phyloP scores from a whole-genome alignment of 768 basidiomycete species.

The Trametes cinnabarina region DNA sequence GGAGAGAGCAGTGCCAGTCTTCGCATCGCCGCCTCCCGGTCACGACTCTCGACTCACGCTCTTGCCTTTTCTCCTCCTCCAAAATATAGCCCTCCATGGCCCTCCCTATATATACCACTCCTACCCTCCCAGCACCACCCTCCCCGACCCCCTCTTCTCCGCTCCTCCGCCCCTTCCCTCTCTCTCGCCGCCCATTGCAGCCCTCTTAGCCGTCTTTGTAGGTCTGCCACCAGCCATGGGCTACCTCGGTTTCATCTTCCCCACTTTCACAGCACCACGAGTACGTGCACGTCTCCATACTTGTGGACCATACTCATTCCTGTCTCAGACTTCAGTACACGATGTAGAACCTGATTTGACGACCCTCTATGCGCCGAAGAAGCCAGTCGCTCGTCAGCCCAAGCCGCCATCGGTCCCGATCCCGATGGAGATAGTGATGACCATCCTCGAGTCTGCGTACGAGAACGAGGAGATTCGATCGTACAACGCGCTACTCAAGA shows the following conservation, averaged over 20 bases:
- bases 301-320: background rate
- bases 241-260: conserved; percentile 17
- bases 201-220: background rate
- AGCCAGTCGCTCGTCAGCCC: conserved; percentile 18
- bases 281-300: background rate
- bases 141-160: conserved; percentile 8
- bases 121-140: background rate
- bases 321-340: background rate
- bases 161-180: conserved; percentile 2
- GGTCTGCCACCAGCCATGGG: conserved; percentile 15
- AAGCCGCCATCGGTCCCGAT: conserved; percentile 30
- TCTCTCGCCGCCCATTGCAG: conserved; percentile 6
- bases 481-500: conserved; percentile 43
- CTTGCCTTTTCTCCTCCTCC: conserved; percentile 3
- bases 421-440: conserved; percentile 62
- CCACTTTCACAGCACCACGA: background rate
- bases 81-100: background rate
- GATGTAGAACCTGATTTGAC: conserved; percentile 30
- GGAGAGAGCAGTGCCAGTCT: too few species aligned
- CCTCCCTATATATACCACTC: conserved; percentile 9
- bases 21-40: too few species aligned
- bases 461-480: conserved; percentile 36
- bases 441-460: conserved; percentile 60
- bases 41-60: background rate
- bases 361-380: conserved; percentile 26